Base-by-base conservation (phyloP, 2,329 filamentous ascomycete genomes). In the Beauveria sp. region DNA sequence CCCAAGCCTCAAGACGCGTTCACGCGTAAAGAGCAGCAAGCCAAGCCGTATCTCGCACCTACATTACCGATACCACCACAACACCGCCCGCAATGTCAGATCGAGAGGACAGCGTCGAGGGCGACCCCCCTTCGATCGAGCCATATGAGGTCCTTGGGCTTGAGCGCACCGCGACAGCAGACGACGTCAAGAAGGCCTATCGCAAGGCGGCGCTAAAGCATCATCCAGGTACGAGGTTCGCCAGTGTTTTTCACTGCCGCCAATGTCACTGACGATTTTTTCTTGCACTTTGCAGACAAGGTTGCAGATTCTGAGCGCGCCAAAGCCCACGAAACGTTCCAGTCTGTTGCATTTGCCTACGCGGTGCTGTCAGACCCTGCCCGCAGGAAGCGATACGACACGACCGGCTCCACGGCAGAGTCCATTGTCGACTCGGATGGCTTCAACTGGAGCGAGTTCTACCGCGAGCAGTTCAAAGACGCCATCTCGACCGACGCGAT, bases 361-460 rank as follows among this genome's bases (percentile, higher is more conserved):
- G 93, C 92, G 40, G 85, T 99, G 55, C 89, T 99, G 42, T 96
- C 91, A 38, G 91, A 97, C 68, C 81, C 88, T 24, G 80, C 82
- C 22, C 86, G 95, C 59, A 89, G 95, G 67, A 86, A 87, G 68
- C 89, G 91, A 63, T 99, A 96, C 78, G 93, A 99, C 72, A 81
- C 83, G 59, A 98, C 93, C 0, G 95, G 95, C 60, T 95, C 89
- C 61, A 98, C 93, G 0, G 86, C 90, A 12, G 93, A 97, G 71
- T 88, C 86, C 9, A 84, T 96, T 24, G 83, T 88, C 38, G 88
- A 91, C 71, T 83, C 84, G 4, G 87, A 90, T 63, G 89, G 88
- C 60, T 99, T 98, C 77, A 85, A 91, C 79, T 99, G 95, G 95
- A 81, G 84, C 60, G 88, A 90, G 53, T 99, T 92, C 79, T 99